Percentiles rank a stretch among this genome's conserved stretches.
Evolutionary conservation across 176 grass and related monocot genomes (phyloP).

Genomic region (Aechmea fasciata): DNA sequence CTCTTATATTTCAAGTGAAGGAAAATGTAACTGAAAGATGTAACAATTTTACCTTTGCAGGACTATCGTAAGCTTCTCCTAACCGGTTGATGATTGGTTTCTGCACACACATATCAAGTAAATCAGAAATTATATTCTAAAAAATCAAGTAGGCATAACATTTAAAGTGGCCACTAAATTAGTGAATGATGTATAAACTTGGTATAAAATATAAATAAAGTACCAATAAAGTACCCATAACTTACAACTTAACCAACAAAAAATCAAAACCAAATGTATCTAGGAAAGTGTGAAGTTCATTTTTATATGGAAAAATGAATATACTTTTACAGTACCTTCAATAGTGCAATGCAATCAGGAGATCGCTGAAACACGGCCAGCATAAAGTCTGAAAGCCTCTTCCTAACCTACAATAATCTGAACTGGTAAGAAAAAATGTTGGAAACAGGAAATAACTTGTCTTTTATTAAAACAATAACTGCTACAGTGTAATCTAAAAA

Average conservation of each 20-base stretch:
- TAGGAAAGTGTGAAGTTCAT: neutral
- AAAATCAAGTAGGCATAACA: neutral
- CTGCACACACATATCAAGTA: constrained; percentile 38
- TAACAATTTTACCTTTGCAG: constrained; percentile 59
- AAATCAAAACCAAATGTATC: too few relatives aligned
- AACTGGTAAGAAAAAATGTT: neutral
- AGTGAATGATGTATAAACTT: too few relatives aligned
- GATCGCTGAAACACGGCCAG: constrained; percentile 67
- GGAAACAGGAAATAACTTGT: constrained; percentile 11
- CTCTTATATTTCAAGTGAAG: neutral
- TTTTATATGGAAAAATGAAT: neutral
- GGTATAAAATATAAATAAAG: too few relatives aligned
- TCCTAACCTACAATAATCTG: constrained; percentile 47
- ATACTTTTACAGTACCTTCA: constrained; percentile 44
- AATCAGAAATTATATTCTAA: neutral
- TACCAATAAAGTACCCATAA: too few relatives aligned
- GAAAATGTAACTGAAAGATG: constrained; percentile 10
- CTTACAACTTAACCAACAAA: too few relatives aligned
- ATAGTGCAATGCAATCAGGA: constrained; percentile 65
- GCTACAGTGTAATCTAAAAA: neutral
- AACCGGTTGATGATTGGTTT: constrained; percentile 91
- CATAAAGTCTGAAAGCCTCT: constrained; percentile 84
- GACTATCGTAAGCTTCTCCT: constrained; percentile 67
- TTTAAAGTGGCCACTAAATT: neutral
- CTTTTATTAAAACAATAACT: neutral